Base-by-base conservation (phyloP, 2,329 filamentous ascomycete genomes). In the Remersonia thermophila region DNA sequence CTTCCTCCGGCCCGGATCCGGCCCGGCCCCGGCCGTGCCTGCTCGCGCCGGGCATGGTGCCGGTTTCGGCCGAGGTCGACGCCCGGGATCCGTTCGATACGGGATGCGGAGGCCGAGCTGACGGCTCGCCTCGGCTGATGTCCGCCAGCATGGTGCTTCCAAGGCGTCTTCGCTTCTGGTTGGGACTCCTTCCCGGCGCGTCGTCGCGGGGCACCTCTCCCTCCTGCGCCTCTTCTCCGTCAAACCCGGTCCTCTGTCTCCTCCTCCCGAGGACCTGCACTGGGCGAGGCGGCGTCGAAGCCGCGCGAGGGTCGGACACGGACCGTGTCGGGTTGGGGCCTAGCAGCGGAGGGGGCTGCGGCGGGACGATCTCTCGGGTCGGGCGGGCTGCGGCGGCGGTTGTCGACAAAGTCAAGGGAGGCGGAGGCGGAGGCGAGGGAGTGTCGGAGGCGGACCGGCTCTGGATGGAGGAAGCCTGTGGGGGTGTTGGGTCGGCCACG, bases 401-500 rank as follows among this genome's bases (percentile, higher is more conserved):
- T 62, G 57, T 63, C 52, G 65, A 55, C 59, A 69, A 57, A 53
- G 61, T 56, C 51, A 65, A 58, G 59, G 62, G 58, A 48, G 62
- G 69, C 67, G 62, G 58, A 48, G 62, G 69, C 67, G 71, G 67
- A 56, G 63, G 67, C 62, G 69, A 59, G 68, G 73, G 71, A 67
- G 69, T 60, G 76, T 77, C 78, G 73, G 79, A 63, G 66, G 69
- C 66, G 73, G 69, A 65, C 69, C 69, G 71, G 69, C 72, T 65
- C 60, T 62, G 58, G 59, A 52, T 58, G 57, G 51, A 47, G 42
- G n/a, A n/a, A n/a, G 62, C 59, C 56, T 62, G 64, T 37, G 26
- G 37, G 61, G 71, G 64, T 57, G 55, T 65, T 66, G 75, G 71
- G 73, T 80, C 71, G 71, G 79, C 80, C 80, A 83, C 79, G 70